Evolutionary conservation across 768 basidiomycete species (phyloP).

Genomic region (Leccinum truebloodii): DNA sequence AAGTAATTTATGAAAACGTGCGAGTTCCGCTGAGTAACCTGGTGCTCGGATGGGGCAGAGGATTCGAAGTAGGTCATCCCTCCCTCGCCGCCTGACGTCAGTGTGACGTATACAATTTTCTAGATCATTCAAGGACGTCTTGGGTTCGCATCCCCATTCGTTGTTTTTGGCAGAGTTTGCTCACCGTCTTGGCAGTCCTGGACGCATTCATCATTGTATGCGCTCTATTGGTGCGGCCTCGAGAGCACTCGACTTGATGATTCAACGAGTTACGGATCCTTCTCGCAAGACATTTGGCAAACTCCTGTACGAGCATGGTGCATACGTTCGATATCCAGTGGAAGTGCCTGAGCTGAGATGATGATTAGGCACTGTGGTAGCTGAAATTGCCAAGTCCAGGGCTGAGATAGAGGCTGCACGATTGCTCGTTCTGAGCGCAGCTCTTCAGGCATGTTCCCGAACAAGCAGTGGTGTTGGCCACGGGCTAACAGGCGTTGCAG

Average conservation of each 20-base stretch:
- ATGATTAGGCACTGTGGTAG: conserved; percentile 73
- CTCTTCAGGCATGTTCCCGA: conserved; percentile 59
- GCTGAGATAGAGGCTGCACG: conserved; percentile 91
- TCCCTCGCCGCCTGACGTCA: not conserved
- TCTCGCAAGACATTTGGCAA: conserved; percentile 93
- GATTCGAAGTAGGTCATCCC: conserved; percentile 71
- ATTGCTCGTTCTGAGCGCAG: conserved; percentile 89
- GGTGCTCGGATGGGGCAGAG: conserved; percentile 90
- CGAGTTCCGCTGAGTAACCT: conserved; percentile 82
- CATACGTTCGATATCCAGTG: conserved; percentile 14
- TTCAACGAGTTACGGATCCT: conserved; percentile 92
- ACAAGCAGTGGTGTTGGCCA: not conserved
- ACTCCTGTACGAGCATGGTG: conserved; percentile 87
- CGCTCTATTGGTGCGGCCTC: conserved; percentile 90
- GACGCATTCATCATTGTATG: conserved; percentile 99
- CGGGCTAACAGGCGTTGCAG: conserved; percentile 38
- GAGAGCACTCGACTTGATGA: conserved; percentile 81
- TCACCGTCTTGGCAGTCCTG: conserved; percentile 55
- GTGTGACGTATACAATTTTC: not conserved
- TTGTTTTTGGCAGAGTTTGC: not conserved
- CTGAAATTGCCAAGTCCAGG: conserved; percentile 88
- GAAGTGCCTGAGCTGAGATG: conserved; percentile 3
- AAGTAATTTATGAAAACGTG: conserved; percentile 93
- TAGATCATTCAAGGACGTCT: conserved; percentile 94
- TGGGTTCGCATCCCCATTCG: conserved; percentile 51